These are phyloP conservation scores for Glonium stellatum DNA, from an alignment of 495 filamentous ascomycete species.

Conservation along the genomic window DNA sequence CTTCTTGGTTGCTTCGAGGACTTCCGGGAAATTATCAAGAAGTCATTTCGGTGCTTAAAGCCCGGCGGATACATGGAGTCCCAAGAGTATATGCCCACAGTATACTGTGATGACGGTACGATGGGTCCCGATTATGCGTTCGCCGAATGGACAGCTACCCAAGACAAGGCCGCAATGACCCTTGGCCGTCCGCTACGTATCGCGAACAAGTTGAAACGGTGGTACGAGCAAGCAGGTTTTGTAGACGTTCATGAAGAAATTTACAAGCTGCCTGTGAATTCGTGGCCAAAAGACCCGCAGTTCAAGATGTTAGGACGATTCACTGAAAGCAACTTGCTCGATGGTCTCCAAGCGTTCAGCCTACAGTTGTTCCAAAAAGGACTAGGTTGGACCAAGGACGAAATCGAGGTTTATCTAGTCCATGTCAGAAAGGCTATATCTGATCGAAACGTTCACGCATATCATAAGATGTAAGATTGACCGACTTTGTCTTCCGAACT, in stretches of 20 bases:
- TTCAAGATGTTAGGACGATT: conserved; percentile 36
- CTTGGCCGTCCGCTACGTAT: conserved; percentile 31
- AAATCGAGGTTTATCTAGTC: conserved; percentile 41
- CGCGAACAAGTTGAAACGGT: conserved; percentile 35
- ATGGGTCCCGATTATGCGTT: conserved; percentile 41
- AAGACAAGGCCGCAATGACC: conserved; percentile 33
- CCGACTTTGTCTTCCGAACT: not conserved
- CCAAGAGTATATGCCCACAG: conserved; percentile 29
- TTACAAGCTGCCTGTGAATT: conserved; percentile 37
- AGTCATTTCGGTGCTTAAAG: conserved; percentile 27
- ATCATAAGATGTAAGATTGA: conserved; percentile 38
- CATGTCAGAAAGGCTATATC: conserved; percentile 38
- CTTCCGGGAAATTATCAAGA: conserved; percentile 31
- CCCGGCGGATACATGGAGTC: conserved; percentile 34
- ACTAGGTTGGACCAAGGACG: conserved; percentile 41
- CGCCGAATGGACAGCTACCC: conserved; percentile 29
- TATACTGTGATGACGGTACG: conserved; percentile 33
- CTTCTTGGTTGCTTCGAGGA: conserved; percentile 32
- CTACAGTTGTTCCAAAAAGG: conserved; percentile 38
- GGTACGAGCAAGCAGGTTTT: conserved; percentile 37
- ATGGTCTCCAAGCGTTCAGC: conserved; percentile 43
- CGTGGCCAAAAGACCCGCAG: conserved; percentile 36
- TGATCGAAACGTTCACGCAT: conserved; percentile 38
- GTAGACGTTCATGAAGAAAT: conserved; percentile 38
- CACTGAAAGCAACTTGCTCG: conserved; percentile 39